Percentiles rank a stretch among this genome's conserved stretches.
phyloP scores from a whole-genome alignment of 768 basidiomycete genomes.

The Tremella mesenterica region DNA sequence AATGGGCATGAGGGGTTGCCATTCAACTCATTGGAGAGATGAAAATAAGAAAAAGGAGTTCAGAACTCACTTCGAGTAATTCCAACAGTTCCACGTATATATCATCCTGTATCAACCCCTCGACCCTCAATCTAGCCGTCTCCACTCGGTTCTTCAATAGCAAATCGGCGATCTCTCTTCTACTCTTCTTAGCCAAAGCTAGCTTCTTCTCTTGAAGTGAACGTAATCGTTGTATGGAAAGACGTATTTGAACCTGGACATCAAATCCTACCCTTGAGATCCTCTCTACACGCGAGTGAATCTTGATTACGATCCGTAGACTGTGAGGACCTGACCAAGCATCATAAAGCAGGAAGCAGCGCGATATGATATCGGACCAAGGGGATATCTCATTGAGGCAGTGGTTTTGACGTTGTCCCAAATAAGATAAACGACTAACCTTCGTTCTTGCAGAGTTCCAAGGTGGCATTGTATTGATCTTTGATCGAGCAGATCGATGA shows the following conservation, averaged over 20 bases:
- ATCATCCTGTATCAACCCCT: slow-evolving; percentile 37
- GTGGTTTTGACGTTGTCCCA: neutral
- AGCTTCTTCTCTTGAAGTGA: slow-evolving; percentile 75
- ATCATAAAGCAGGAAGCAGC: too few species aligned
- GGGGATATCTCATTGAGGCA: neutral
- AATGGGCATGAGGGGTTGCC: neutral
- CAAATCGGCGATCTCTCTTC: slow-evolving; percentile 44
- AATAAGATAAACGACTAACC: too few species aligned
- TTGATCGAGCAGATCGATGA: too few species aligned
- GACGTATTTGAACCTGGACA: slow-evolving; percentile 49
- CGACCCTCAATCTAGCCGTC: slow-evolving; percentile 45
- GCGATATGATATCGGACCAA: too few species aligned
- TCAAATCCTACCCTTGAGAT: too few species aligned
- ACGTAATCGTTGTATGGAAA: slow-evolving; percentile 74
- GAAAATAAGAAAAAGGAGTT: neutral
- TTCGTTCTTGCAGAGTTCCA: slow-evolving; percentile 38
- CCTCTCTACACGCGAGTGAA: too few species aligned
- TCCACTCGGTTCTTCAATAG: slow-evolving; percentile 49
- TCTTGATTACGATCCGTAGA: too few species aligned
- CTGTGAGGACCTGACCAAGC: too few species aligned
- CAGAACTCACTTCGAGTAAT: slow-evolving; percentile 61
- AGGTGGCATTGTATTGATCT: slow-evolving; percentile 21
- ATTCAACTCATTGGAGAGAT: neutral
- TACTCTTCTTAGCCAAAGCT: slow-evolving; percentile 63
- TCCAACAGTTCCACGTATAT: slow-evolving; percentile 63